These are phyloP conservation scores for Hippophae gyantsensis DNA, from an alignment of 306 rosid species.

Conservation along the genomic window DNA sequence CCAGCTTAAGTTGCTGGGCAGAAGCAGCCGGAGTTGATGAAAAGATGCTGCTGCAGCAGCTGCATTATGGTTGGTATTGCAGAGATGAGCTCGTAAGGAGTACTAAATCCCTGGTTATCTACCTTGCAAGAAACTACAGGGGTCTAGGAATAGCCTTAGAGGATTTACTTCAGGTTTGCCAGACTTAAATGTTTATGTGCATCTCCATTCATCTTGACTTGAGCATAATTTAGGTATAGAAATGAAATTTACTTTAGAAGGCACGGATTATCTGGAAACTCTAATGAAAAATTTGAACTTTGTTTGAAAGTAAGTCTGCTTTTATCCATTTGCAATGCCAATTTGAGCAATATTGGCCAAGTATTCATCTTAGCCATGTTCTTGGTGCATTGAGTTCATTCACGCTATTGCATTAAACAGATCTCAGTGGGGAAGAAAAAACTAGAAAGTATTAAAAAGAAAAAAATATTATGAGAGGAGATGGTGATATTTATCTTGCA, in stretches of 20 bases:
- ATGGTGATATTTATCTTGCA: no score
- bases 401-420: no score
- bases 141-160: conserved; percentile 68
- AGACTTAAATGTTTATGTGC: conserved; percentile 1
- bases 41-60: conserved; percentile 42
- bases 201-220: conserved; percentile 1
- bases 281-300: background rate
- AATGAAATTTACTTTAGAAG: background rate
- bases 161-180: conserved; percentile 79
- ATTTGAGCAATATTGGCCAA: no score
- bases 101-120: conserved; percentile 60
- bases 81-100: conserved; percentile 71
- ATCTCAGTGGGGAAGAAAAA: no score
- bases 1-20: conserved; percentile 73
- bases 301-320: no score
- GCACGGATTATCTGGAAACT: background rate
- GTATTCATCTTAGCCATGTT: no score
- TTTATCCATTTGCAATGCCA: no score
- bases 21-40: conserved; percentile 58
- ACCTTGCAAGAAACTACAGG: conserved; percentile 65
- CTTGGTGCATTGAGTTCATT: no score
- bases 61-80: conserved; percentile 60
- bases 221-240: background rate
- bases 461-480: no score
- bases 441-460: no score